phyloP scores from a whole-genome alignment of 768 basidiomycete genomes.

The Suillus discolor region DNA sequence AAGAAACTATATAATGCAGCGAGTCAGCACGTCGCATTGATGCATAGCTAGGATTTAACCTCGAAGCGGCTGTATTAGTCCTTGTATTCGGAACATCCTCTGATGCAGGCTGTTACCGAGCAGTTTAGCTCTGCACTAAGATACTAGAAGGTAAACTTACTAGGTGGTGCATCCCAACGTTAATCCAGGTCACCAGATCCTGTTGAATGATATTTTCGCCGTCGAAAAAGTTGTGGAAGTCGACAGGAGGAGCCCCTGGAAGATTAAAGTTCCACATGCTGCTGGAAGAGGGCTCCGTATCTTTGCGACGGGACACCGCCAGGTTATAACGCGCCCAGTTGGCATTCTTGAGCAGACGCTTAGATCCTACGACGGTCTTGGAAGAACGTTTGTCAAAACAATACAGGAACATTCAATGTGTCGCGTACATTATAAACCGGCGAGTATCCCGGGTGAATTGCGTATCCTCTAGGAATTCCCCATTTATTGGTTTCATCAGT shows the following conservation, averaged over 20 bases:
- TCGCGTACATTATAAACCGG: constrained; percentile 50
- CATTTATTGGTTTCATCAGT: constrained; percentile 53
- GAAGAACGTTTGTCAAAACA: neutral
- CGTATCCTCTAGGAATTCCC: constrained; percentile 60
- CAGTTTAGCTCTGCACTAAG: neutral
- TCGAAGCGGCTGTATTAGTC: constrained; percentile 58
- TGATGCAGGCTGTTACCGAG: constrained; percentile 48
- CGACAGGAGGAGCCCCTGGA: constrained; percentile 54
- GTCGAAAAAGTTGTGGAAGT: constrained; percentile 66
- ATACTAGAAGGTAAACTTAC: constrained; percentile 27
- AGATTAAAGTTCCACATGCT: constrained; percentile 66
- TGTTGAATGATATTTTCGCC: constrained; percentile 64
- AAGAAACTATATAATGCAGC: constrained; percentile 44
- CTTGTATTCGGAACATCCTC: constrained; percentile 67
- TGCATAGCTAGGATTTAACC: constrained; percentile 32
- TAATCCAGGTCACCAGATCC: constrained; percentile 69
- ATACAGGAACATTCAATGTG: neutral
- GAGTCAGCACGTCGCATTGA: neutral
- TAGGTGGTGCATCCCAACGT: constrained; percentile 68
- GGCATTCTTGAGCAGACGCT: constrained; percentile 60
- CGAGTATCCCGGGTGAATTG: constrained; percentile 60
- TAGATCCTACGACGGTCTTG: constrained; percentile 60
- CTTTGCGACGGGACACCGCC: constrained; percentile 61
- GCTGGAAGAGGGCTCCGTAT: constrained; percentile 59
- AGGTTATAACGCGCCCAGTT: constrained; percentile 70